Percentiles rank a stretch among this genome's conserved stretches.
Evolutionary conservation across 176 grass and related monocot genomes (phyloP).

Genomic region (Microstegium vimineum): DNA sequence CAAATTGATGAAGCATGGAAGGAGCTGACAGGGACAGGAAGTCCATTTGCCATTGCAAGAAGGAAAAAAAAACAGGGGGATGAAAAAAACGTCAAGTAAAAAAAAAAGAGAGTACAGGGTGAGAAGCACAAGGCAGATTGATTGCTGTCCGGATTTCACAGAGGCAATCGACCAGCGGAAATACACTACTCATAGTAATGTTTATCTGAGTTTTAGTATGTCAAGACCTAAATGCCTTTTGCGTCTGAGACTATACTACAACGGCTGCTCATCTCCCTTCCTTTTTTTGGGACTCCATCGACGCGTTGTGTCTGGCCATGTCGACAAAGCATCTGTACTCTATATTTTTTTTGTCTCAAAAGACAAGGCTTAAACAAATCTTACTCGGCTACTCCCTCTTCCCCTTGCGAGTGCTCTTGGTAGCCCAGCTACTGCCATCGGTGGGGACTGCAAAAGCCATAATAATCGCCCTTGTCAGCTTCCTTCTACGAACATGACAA

Average conservation of each 20-base stretch:
- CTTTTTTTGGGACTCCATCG: background rate
- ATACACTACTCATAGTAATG: background rate
- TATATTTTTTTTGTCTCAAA: conserved; percentile 10
- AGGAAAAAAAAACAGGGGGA: background rate
- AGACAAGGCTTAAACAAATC: background rate
- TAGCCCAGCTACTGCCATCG: background rate
- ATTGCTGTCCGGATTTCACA: background rate
- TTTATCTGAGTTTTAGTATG: background rate
- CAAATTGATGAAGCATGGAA: background rate
- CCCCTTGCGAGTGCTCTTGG: background rate
- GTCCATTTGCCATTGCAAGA: background rate
- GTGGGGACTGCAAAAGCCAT: conserved; percentile 11
- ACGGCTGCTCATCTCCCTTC: background rate
- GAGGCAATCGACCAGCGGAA: background rate
- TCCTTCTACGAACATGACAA: too few relatives aligned
- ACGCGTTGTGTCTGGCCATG: background rate
- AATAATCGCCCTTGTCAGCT: background rate
- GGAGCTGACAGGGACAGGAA: background rate
- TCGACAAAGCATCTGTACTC: background rate
- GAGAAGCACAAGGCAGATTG: background rate
- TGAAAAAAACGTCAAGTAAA: background rate
- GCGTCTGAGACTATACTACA: conserved; percentile 5
- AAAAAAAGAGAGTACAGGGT: background rate
- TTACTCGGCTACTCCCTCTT: background rate
- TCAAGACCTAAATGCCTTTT: background rate